Evolutionary conservation across 345 rosid species (phyloP), one percentile per base, ranked within the genome.

Genomic region (Syzygium aqueum): DNA sequence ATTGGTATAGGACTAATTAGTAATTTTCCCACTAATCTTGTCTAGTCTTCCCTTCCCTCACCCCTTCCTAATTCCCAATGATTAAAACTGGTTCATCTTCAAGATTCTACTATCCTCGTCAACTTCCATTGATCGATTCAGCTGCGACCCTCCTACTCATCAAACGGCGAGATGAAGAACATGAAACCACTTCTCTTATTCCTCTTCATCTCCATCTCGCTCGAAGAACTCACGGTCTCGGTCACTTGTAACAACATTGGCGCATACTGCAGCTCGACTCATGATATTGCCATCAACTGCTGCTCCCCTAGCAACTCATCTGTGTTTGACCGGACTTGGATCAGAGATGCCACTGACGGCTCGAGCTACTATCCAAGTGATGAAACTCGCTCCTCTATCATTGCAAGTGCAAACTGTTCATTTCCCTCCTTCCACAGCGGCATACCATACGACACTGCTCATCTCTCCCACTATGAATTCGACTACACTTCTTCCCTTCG

Each of bases 401-500:
- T 84, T 86, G 46, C 84, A 23, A 0, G 5, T 11, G 54, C 23
- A 87, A 85, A 8, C 53, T 13, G 16, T 51, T 13, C 53, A 51
- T 51, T 5, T 51, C 37, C 85, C 3, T 88, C 43, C 89, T 15
- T 85, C 53, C 12, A 0, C 82, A 40, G 13, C 37, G 3, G 2
- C 5, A 57, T 88, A 4, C 91, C 93, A 2, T 91, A 86, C 90
- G 21, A 50, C 54, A 85, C 90, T 6, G 91, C 91, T 6, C 88
- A 88, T 3, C 73, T 91, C 51, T 84, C 86, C 28, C 52, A 5
- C 15, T 86, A 90, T 4, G 15, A 61, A 5, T 88, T 93, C 89
- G 87, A 87, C 53, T 93, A 90, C 87, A 89, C 86, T 90, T 90
- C 88, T 85, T 63, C 65, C 88, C 89, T 3, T 57, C 78, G 15